Evolutionary conservation across 441 rosid species (phyloP).

Genomic region (Francoa sonchifolia): DNA sequence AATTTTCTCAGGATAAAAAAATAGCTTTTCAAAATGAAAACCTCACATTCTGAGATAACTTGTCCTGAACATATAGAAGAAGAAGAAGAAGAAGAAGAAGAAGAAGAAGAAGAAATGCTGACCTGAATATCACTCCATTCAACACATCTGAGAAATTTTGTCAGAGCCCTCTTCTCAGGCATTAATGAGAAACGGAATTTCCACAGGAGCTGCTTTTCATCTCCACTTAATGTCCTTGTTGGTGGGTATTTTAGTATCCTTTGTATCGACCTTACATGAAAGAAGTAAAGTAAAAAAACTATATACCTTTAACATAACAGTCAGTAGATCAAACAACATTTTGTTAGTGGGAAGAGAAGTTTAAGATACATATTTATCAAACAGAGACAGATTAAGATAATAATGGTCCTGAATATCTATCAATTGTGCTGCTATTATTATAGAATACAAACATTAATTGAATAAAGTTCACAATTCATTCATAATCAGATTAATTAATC

Average conservation of each 20-base stretch:
- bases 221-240: constrained; percentile 83
- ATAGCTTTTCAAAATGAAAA: no score
- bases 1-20: no score
- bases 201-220: constrained; percentile 96
- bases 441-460: no score
- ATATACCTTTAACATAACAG: constrained; percentile 7
- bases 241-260: constrained; percentile 89
- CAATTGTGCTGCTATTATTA: no score
- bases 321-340: no score
- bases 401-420: background rate
- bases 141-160: constrained; percentile 91
- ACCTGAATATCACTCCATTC: constrained; percentile 99
- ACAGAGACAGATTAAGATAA: constrained; percentile 7
- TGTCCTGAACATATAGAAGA: no score
- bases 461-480: no score
- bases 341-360: no score
- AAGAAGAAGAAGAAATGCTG: constrained; percentile 13
- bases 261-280: constrained; percentile 60
- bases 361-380: no score
- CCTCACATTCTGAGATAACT: no score
- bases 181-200: constrained; percentile 89
- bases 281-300: constrained; percentile 9
- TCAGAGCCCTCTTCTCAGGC: constrained; percentile 94
- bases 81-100: background rate
- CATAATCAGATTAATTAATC: no score